Evolutionary conservation across 768 basidiomycete species (phyloP), one percentile per base, ranked within the genome.

Genomic region (Macrolepiota albuminosa): DNA sequence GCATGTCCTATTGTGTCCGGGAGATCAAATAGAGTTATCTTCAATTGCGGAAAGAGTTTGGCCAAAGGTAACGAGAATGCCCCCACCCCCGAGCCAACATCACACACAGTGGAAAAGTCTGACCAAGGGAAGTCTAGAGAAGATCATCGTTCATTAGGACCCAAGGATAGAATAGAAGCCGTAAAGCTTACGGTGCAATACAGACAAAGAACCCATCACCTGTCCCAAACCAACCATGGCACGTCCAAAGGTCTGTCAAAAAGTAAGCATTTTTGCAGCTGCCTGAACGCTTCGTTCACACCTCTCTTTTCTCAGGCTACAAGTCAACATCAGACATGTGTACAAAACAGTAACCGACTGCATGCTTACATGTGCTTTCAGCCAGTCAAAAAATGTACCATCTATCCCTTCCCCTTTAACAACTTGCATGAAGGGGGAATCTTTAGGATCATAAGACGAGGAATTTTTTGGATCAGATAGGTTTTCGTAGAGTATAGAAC

Each of bases 11-110:
- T 66, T 10, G 72, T 65, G 4, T 65, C 64, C 0, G 73, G 73
- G 8, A 73, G 65, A 47, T 78, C 79, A 54, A 78, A 75, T 3
- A 78, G 63, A 10, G 72, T 65, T 7, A 78, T 55, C 26, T 70
- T 67, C 13, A 80, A 57, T 13, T 73, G 67, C 2, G 75, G 72
- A 55, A 73, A 72, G 5, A 60, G 62, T 60, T 75, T 72, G 6
- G 72, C 66, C 9, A 80, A 63, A n/a, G 69, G 63, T n/a, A 77
- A 64, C 3, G 71, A 66, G 18, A 75, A 68, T 54, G 71, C 68
- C 0, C 78, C 79, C 50, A 75, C 69, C 6, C 74, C 73, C 18
- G 75, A 75, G 7, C 75, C 79, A 6, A 79, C 74, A 57, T 79
- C 77, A 42, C 76, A 75, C 14, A 79, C 65, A 7, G 69, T 64